These are phyloP conservation scores for Nakaseomyces glabratus DNA, from an alignment of 1,139 yeast species.

Conservation along the genomic window DNA sequence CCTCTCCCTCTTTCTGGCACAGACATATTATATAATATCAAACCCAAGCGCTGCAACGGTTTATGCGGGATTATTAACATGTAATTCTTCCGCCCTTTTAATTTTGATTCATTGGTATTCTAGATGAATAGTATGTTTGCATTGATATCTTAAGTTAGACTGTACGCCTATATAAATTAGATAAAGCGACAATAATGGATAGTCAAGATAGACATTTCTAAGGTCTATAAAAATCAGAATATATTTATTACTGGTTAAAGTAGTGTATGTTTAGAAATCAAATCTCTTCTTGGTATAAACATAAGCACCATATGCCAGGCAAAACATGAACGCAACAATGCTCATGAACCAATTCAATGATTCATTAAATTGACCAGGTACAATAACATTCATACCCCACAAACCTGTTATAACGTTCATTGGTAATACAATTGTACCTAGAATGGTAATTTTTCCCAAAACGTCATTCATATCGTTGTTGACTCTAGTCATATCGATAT, in stretches of 20 bases:
- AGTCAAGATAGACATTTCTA: not conserved
- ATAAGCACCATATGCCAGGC: conserved; percentile 38
- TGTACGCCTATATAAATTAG: too few species aligned
- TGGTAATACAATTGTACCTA: conserved; percentile 92
- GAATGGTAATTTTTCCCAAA: conserved; percentile 80
- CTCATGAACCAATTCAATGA: conserved; percentile 75
- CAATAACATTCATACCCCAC: conserved; percentile 98
- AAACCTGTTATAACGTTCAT: conserved; percentile 90
- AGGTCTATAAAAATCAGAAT: too few species aligned
- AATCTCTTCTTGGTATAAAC: conserved; percentile 37
- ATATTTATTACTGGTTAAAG: conserved; percentile 1
- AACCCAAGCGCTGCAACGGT: too few species aligned
- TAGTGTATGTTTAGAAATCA: conserved; percentile 21
- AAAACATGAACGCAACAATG: conserved; percentile 37
- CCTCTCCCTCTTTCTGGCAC: too few species aligned
- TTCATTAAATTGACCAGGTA: conserved; percentile 79
- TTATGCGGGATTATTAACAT: too few species aligned
- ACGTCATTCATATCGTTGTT: conserved; percentile 96
- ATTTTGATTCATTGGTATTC: too few species aligned
- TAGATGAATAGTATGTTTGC: too few species aligned
- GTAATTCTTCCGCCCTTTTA: too few species aligned
- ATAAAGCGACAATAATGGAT: too few species aligned
- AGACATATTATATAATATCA: too few species aligned
- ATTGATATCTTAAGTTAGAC: too few species aligned
- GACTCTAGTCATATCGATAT: conserved; percentile 95